Conservation (phyloP, 768 basidiomycete species). For the Inosperma sp. region DNA sequence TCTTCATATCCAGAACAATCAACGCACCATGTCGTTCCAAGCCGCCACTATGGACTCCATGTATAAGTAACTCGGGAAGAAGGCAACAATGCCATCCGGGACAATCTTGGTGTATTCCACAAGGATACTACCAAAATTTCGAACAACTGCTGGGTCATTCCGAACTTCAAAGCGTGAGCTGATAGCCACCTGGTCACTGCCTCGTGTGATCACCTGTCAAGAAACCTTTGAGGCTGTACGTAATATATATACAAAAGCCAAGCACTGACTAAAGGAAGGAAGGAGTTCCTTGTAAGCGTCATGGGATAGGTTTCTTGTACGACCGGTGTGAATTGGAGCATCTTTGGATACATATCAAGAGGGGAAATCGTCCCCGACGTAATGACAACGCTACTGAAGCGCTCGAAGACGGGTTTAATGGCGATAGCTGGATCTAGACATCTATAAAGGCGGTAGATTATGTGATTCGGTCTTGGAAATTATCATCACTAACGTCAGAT, state of each 20-base stretch:
- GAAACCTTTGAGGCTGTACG: conserved; percentile 5
- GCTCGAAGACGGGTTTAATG: conserved; percentile 96
- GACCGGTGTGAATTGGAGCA: conserved; percentile 96
- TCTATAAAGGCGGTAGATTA: too few relatives aligned
- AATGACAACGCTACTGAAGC: conserved; percentile 97
- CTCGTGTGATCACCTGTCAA: conserved; percentile 88
- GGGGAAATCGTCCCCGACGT: conserved; percentile 99
- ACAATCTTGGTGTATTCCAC: conserved; percentile 98
- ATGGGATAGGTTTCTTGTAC: conserved; percentile 97
- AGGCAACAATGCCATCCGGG: conserved; percentile 97
- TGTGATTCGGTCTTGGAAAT: conserved; percentile 9
- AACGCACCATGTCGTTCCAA: conserved; percentile 99
- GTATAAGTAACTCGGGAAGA: conserved; percentile 98
- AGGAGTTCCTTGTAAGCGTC: conserved; percentile 95
- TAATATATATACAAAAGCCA: conserved; percentile 2
- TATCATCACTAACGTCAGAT: conserved; percentile 65
- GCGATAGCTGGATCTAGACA: conserved; percentile 97
- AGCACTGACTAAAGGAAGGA: conserved; percentile 78
- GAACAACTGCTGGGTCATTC: conserved; percentile 97
- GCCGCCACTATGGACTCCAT: conserved; percentile 99
- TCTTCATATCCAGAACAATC: conserved; percentile 1
- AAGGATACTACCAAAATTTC: conserved; percentile 97
- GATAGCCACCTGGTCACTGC: conserved; percentile 97
- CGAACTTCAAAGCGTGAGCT: conserved; percentile 98
- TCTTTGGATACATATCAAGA: conserved; percentile 99